Evolutionary conservation across 192 early-diverging fungal species (phyloP), one percentile per base, ranked within the genome.

Genomic region (Podila epicladia): DNA sequence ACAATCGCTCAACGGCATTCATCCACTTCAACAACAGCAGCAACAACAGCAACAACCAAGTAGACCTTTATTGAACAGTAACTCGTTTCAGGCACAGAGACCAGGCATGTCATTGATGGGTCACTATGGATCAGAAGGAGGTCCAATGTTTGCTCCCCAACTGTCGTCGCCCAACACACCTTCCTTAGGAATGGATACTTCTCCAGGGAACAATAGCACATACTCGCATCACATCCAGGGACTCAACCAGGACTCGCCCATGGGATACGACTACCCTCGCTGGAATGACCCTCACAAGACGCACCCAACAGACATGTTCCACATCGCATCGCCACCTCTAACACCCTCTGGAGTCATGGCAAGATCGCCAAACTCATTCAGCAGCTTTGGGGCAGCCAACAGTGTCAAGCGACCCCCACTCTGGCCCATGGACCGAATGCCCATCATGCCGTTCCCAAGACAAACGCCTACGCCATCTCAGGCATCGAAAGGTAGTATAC

Each of bases 11-110:
- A 49, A 28, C 45, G 29, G 66, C 37, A 26, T 80, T 17, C 71
- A 80, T 32, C 76, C 77, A 41, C 45, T 73, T 0, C 77, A 79
- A 64, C 76, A 79, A 37, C 76, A 72, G 26, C 76, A 79, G 24
- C 72, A 66, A 31, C 49, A 55, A 29, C 29, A 64, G 24, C 64
- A 49, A n/a, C 65, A 53, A 53, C 31, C 51, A 62, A 19, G 50
- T 41, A 20, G 62, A 35, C 35, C 59, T 29, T 19, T 58, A 66
- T n/a, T 37, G 24, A 29, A n/a, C 35, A 9, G 48, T 55, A 22
- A 28, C 53, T 20, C 9, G 20, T 38, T 63, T 63, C 74, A 69
- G 55, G 48, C 60, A 64, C 22, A 71, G 20, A 45, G 65, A 70
- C 58, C 76, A 72, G 37, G 31, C 7, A 49, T 68, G 15, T 64